Evolutionary conservation across 2,329 filamentous ascomycete genomes (phyloP).

Genomic region (Ophiocordyceps sinensis): DNA sequence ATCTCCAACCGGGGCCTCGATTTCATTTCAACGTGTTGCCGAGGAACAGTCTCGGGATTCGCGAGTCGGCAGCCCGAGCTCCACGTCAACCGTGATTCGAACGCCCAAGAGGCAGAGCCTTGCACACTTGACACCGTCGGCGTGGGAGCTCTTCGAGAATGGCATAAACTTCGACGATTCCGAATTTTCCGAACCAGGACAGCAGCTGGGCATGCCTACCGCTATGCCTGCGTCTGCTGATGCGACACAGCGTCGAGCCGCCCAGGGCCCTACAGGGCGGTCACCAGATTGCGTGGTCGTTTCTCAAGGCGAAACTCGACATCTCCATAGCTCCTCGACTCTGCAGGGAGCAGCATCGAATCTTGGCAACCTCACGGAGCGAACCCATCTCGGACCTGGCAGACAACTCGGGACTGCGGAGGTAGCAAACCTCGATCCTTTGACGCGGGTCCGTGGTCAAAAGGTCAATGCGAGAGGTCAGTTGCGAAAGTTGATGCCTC

Average conservation of each 20-base stretch:
- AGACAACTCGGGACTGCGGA: too few species aligned
- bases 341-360: too few species aligned
- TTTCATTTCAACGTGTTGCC: background rate
- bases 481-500: background rate
- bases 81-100: conserved; percentile 23
- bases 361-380: too few species aligned
- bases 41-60: background rate
- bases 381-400: too few species aligned
- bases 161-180: conserved; percentile 14
- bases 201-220: background rate
- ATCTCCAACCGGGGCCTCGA: background rate
- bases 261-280: background rate
- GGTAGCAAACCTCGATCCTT: too few species aligned
- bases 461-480: background rate
- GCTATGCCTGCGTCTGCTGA: background rate
- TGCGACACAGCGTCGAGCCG: background rate
- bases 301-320: background rate
- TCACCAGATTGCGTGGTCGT: background rate
- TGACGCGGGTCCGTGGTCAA: background rate
- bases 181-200: conserved; percentile 2
- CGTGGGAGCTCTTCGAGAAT: conserved; percentile 17
- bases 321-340: conserved; percentile 2
- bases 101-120: conserved; percentile 14
- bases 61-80: conserved; percentile 8
- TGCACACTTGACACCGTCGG: conserved; percentile 9